A percentile compares a stretch with the other conserved stretches of the same genome.
phyloP scores from a whole-genome alignment of 2,329 filamentous ascomycete species.

The Xylariaceae sp. region DNA sequence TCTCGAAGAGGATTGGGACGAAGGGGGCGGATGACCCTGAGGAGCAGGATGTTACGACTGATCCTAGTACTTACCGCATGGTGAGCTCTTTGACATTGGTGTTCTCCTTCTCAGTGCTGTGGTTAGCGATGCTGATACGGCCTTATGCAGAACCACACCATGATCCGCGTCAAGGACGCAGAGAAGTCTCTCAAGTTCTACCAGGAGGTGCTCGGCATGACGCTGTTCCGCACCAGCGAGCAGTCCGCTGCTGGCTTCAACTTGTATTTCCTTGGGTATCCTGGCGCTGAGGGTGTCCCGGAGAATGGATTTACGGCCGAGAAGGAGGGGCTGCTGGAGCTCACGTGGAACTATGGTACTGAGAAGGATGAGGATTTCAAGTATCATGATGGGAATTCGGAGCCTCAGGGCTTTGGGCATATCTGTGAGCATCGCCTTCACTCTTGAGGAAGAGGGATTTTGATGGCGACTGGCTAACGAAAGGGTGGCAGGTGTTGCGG shows the following conservation, averaged over 20 bases:
- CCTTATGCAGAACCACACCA: conserved; percentile 69
- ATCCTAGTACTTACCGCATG: conserved; percentile 71
- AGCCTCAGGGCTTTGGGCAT: conserved; percentile 92
- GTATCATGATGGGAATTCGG: conserved; percentile 88
- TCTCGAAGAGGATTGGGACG: conserved; percentile 59
- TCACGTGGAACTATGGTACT: conserved; percentile 81
- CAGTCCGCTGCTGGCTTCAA: conserved; percentile 72
- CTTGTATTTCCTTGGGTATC: conserved; percentile 88
- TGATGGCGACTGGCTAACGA: not conserved
- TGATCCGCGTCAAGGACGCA: conserved; percentile 87
- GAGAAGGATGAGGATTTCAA: conserved; percentile 80
- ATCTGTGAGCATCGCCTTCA: conserved; percentile 71
- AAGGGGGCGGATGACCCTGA: conserved; percentile 59
- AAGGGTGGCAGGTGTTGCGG: conserved; percentile 59
- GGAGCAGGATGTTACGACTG: conserved; percentile 67
- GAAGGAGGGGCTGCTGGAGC: conserved; percentile 80
- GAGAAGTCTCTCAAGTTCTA: conserved; percentile 75
- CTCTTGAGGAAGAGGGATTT: not conserved
- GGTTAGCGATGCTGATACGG: conserved; percentile 2
- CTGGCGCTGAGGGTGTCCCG: conserved; percentile 49
- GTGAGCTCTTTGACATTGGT: conserved; percentile 28
- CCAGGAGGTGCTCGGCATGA: conserved; percentile 86
- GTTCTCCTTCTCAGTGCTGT: not conserved
- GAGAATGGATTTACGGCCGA: conserved; percentile 56
- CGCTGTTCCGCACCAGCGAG: conserved; percentile 68